These are phyloP conservation scores for Trichophyton verrucosum DNA, from an alignment of 2,329 filamentous ascomycete genomes.

Conservation along the genomic window DNA sequence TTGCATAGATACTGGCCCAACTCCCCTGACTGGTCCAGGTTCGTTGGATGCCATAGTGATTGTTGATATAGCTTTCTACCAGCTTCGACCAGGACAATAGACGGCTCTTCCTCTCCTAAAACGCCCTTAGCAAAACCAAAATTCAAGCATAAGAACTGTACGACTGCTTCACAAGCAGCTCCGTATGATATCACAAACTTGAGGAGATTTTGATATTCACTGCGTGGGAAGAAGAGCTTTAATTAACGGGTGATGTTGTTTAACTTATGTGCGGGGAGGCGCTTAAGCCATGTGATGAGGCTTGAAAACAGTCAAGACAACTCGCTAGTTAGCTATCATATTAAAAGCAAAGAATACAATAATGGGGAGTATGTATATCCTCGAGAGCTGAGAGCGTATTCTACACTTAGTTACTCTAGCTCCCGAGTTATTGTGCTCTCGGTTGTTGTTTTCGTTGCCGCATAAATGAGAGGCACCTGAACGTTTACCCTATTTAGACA, in stretches of 20 bases:
- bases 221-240: background rate
- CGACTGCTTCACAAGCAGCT: background rate
- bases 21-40: conserved; percentile 29
- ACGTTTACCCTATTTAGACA: background rate
- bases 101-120: background rate
- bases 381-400: too few relatives aligned
- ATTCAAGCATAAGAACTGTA: background rate
- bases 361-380: too few relatives aligned
- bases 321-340: background rate
- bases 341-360: background rate
- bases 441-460: too few relatives aligned
- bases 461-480: background rate
- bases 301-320: background rate
- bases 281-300: background rate
- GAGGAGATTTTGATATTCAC: background rate
- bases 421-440: background rate
- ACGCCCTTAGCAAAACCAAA: background rate
- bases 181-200: background rate
- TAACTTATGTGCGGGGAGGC: background rate
- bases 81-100: background rate
- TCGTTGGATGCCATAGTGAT: conserved; percentile 7
- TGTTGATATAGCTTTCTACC: background rate
- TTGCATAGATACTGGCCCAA: conserved; percentile 69
- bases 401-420: too few relatives aligned
- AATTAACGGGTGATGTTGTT: background rate